Conservation (phyloP, 352 stramenopile genomes). For the Phytophthora cryptogea region DNA sequence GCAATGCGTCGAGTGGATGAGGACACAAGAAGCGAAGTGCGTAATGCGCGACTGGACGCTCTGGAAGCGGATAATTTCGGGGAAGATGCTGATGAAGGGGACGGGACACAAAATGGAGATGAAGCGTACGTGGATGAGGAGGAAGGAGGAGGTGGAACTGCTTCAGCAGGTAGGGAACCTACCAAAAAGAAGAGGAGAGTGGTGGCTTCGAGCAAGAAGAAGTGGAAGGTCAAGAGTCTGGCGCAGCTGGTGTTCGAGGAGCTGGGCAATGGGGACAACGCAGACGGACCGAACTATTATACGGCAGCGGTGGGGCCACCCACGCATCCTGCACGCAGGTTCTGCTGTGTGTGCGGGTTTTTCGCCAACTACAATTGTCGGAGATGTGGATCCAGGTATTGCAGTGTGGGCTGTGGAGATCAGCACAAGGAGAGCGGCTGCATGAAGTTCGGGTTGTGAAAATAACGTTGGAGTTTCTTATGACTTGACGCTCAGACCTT, state of each 20-base stretch:
- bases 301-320: constrained; percentile 66
- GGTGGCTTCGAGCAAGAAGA: constrained; percentile 27
- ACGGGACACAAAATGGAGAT: constrained; percentile 45
- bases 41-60: constrained; percentile 85
- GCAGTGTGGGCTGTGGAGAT: constrained; percentile 80
- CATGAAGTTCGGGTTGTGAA: constrained; percentile 86
- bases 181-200: constrained; percentile 48
- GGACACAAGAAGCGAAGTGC: constrained; percentile 81
- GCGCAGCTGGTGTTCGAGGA: constrained; percentile 89
- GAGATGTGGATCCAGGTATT: constrained; percentile 65
- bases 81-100: constrained; percentile 61
- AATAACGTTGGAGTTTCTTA: not conserved
- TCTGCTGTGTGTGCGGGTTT: constrained; percentile 88
- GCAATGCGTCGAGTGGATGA: constrained; percentile 85
- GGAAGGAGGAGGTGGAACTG: constrained; percentile 10
- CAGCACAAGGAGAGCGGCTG: constrained; percentile 91
- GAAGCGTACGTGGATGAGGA: constrained; percentile 78
- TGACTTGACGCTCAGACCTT: no score
- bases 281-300: constrained; percentile 64
- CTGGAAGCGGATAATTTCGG: constrained; percentile 91
- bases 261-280: constrained; percentile 36
- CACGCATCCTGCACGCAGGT: constrained; percentile 65
- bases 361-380: constrained; percentile 81
- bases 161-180: constrained; percentile 15
- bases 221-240: constrained; percentile 89